These are phyloP conservation scores for Cryomyces minteri DNA, from an alignment of 495 filamentous ascomycete genomes.

Conservation along the genomic window DNA sequence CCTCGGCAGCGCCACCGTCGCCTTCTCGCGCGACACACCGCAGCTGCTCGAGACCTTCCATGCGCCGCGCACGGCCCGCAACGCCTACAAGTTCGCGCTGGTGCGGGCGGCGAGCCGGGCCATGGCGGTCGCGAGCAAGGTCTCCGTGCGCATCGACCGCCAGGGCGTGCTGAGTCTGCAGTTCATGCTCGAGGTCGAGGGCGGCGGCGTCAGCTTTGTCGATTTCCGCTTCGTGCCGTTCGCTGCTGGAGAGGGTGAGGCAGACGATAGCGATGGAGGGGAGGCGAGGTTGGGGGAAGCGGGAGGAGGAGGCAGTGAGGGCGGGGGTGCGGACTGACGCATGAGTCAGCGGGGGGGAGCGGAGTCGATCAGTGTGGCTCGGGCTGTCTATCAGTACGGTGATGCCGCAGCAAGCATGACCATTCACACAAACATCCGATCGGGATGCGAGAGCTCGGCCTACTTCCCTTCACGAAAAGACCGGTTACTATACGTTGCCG, in stretches of 20 bases:
- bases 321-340: background rate
- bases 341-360: no score
- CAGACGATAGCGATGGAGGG: slow-evolving; percentile 21
- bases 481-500: no score
- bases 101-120: slow-evolving; percentile 67
- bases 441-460: no score
- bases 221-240: slow-evolving; percentile 66
- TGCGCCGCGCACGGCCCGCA: slow-evolving; percentile 27
- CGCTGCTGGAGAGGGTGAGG: slow-evolving; percentile 38
- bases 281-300: slow-evolving; percentile 1
- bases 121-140: slow-evolving; percentile 82
- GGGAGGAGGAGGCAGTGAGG: slow-evolving; percentile 9
- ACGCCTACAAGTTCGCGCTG: slow-evolving; percentile 67
- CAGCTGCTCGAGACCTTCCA: slow-evolving; percentile 56
- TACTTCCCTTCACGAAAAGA: no score
- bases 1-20: slow-evolving; percentile 63
- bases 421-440: no score
- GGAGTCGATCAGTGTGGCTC: no score
- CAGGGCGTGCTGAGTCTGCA: slow-evolving; percentile 87
- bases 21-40: slow-evolving; percentile 39
- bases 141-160: slow-evolving; percentile 71
- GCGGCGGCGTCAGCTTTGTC: slow-evolving; percentile 44
- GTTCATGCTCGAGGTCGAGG: slow-evolving; percentile 80
- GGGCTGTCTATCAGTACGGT: no score
- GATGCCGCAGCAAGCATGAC: no score